phyloP scores from a whole-genome alignment of 2,329 filamentous ascomycete genomes.

The Fusarium zealandicum region DNA sequence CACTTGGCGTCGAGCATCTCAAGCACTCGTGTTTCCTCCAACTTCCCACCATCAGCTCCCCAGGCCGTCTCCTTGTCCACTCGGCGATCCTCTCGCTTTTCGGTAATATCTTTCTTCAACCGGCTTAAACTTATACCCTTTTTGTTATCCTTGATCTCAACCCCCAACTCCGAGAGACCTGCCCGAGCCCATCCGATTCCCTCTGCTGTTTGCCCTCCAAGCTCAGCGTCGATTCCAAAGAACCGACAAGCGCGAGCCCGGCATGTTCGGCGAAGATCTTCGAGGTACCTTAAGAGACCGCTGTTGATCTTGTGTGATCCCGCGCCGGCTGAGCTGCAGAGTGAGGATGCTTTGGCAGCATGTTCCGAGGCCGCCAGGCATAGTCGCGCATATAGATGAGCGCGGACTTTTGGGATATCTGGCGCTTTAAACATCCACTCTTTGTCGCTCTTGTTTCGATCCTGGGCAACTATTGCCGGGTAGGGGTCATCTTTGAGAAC shows the following conservation, averaged over 20 bases:
- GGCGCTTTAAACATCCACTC: slow-evolving; percentile 98
- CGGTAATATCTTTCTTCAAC: slow-evolving; percentile 76
- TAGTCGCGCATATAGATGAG: slow-evolving; percentile 84
- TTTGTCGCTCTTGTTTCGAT: slow-evolving; percentile 80
- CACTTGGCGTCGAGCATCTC: slow-evolving; percentile 90
- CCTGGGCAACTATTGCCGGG: slow-evolving; percentile 79
- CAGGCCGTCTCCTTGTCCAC: slow-evolving; percentile 76
- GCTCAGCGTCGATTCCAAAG: slow-evolving; percentile 87
- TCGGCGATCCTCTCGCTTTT: slow-evolving; percentile 79
- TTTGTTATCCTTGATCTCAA: slow-evolving; percentile 60
- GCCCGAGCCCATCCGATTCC: slow-evolving; percentile 87
- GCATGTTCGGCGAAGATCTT: slow-evolving; percentile 76
- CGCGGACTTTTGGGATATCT: slow-evolving; percentile 86
- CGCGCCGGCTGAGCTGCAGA: slow-evolving; percentile 52
- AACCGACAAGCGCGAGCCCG: slow-evolving; percentile 89
- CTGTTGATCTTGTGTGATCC: slow-evolving; percentile 64
- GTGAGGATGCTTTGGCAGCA: slow-evolving; percentile 72
- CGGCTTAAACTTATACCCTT: slow-evolving; percentile 66
- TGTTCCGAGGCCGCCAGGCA: slow-evolving; percentile 91
- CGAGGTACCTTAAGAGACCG: slow-evolving; percentile 74
- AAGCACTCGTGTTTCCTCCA: slow-evolving; percentile 85
- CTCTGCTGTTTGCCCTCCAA: slow-evolving; percentile 80
- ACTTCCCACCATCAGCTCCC: slow-evolving; percentile 83
- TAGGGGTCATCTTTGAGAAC: slow-evolving; percentile 96
- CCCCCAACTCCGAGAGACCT: slow-evolving; percentile 76